phyloP scores from a whole-genome alignment of 306 rosid genomes.

The Acacia melanoxylon region DNA sequence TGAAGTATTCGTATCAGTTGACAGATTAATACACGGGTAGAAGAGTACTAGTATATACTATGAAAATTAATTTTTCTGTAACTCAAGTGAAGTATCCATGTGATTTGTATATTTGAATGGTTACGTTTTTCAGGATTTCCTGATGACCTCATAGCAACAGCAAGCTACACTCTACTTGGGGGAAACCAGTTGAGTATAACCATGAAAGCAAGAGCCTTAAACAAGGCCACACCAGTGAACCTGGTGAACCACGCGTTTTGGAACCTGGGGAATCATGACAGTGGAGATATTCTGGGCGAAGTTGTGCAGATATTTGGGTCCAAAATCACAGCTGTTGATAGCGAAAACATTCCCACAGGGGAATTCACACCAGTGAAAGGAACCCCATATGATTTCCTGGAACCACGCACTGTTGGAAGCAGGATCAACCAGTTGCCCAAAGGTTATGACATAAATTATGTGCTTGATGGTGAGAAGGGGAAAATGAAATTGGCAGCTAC shows the following conservation, averaged over 20 bases:
- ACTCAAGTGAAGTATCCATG: background rate
- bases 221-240: slow-evolving; percentile 87
- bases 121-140: slow-evolving; percentile 69
- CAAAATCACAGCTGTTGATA: slow-evolving; percentile 57
- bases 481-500: slow-evolving; percentile 41
- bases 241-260: slow-evolving; percentile 78
- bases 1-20: too few relatives aligned
- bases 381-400: slow-evolving; percentile 79
- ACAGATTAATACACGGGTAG: background rate
- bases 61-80: background rate
- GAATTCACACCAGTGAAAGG: slow-evolving; percentile 53
- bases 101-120: background rate
- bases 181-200: slow-evolving; percentile 43
- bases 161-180: slow-evolving; percentile 52
- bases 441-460: slow-evolving; percentile 85
- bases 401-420: slow-evolving; percentile 59
- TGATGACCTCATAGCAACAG: slow-evolving; percentile 64
- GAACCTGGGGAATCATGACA: slow-evolving; percentile 82
- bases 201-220: slow-evolving; percentile 74
- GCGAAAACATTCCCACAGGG: slow-evolving; percentile 76
- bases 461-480: slow-evolving; percentile 46
- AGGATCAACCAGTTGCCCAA: slow-evolving; percentile 51
- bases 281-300: slow-evolving; percentile 70
- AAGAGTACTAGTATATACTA: background rate
- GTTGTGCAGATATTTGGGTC: slow-evolving; percentile 67